Conservation (phyloP, 805 yeast species). For the Barnettozyma pratensis region DNA sequence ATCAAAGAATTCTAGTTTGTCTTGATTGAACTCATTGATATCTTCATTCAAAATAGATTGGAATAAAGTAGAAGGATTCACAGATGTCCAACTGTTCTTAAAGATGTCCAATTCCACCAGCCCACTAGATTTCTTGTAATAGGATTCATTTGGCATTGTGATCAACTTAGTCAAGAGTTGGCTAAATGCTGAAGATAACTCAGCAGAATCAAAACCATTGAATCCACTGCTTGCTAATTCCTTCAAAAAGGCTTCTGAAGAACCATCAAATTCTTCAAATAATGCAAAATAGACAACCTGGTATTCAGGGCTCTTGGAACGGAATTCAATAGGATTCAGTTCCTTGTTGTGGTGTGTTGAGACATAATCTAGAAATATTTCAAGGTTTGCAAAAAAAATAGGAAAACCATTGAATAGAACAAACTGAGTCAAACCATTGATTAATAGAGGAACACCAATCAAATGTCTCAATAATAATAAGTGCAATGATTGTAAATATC, state of each 20-base stretch:
- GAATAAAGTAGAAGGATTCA: slow-evolving; percentile 16
- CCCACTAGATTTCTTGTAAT: slow-evolving; percentile 17
- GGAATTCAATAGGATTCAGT: background rate
- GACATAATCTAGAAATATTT: slow-evolving; percentile 35
- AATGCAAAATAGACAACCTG: slow-evolving; percentile 24
- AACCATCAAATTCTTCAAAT: slow-evolving; percentile 16
- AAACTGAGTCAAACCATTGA: slow-evolving; percentile 18
- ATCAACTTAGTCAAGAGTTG: slow-evolving; percentile 25
- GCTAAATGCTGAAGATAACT: slow-evolving; percentile 16
- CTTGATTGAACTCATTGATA: slow-evolving; percentile 15
- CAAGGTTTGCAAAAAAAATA: slow-evolving; percentile 31
- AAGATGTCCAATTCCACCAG: slow-evolving; percentile 25
- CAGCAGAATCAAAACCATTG: slow-evolving; percentile 3
- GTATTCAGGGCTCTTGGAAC: slow-evolving; percentile 13
- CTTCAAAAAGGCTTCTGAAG: slow-evolving; percentile 15
- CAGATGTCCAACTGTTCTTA: slow-evolving; percentile 24
- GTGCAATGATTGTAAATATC: slow-evolving; percentile 45
- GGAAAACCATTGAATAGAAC: slow-evolving; percentile 28
- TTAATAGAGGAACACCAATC: slow-evolving; percentile 19
- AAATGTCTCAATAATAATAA: slow-evolving; percentile 40
- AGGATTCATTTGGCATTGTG: slow-evolving; percentile 15
- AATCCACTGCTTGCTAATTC: slow-evolving; percentile 25
- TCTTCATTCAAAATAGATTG: slow-evolving; percentile 10
- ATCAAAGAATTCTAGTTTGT: slow-evolving; percentile 27
- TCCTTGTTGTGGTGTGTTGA: slow-evolving; percentile 15